Conservation (phyloP, 768 basidiomycete species). For the Sistotremastrum suecicum region DNA sequence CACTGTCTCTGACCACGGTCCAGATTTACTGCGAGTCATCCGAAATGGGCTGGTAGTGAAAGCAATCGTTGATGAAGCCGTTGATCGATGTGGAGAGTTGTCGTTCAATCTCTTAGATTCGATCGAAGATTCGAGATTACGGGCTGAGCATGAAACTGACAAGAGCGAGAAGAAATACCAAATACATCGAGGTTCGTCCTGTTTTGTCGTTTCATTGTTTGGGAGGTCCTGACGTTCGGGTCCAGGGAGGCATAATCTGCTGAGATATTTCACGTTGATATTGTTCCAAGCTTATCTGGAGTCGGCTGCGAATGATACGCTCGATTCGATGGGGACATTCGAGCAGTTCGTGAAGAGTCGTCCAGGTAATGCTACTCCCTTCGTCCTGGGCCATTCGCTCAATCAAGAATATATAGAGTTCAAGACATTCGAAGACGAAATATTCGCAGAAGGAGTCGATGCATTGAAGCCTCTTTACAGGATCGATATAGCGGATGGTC, state of each 20-base stretch:
- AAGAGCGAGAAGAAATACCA: conserved; percentile 50
- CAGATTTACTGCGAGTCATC: conserved; percentile 74
- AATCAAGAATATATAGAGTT: conserved; percentile 44
- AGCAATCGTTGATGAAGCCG: conserved; percentile 69
- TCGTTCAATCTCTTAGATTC: conserved; percentile 69
- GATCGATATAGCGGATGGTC: conserved; percentile 46
- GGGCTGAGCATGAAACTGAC: conserved; percentile 65
- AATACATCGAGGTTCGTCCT: conserved; percentile 51
- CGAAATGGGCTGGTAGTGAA: conserved; percentile 82
- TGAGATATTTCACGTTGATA: conserved; percentile 74
- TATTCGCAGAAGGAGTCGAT: conserved; percentile 61
- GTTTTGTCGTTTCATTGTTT: neutral
- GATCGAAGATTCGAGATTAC: conserved; percentile 70
- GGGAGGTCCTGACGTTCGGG: conserved; percentile 4
- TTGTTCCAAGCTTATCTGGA: conserved; percentile 86
- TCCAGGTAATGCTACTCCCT: conserved; percentile 41
- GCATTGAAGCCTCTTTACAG: conserved; percentile 74
- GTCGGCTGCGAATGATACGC: conserved; percentile 67
- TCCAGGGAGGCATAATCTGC: conserved; percentile 63
- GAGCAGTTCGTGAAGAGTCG: conserved; percentile 71
- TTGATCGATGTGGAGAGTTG: conserved; percentile 74
- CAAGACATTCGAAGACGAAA: conserved; percentile 88
- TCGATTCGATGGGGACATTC: conserved; percentile 59
- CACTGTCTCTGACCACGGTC: conserved; percentile 45
- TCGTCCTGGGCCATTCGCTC: neutral